Evolutionary conservation across 768 basidiomycete genomes (phyloP), one percentile per base, ranked within the genome.

Genomic region (Boletus vinaceobasis): DNA sequence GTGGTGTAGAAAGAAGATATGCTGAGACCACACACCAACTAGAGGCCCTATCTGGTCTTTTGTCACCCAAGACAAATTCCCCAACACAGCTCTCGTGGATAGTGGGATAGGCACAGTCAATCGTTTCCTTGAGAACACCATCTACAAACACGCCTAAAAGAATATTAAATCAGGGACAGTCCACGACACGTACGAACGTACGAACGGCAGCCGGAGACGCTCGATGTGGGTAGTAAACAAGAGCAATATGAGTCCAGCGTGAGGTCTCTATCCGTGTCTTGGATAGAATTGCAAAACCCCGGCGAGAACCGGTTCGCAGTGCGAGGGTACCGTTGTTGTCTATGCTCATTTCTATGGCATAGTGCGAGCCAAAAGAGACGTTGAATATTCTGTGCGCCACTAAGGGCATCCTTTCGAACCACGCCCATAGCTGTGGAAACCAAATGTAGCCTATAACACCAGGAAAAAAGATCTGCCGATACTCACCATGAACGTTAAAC

Each of bases 401-500:
- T 27, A 62, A 61, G 3, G 80, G 74, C 52, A 77, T 69, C 46
- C 69, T 67, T 53, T 80, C 79, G 19, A 82, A 65, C 68, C 77
- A 77, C 7, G 76, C 61, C 82, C 82, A 83, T 23, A 75, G 56
- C 81, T 82, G 51, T 14, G 31, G 14, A 36, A 39, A 7, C 15
- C 1, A 29, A 14, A 33, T 55, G 29, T 35, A 48, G 36, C 38
- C 17, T 27, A 26, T 5, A 32, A 35, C 4, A 1, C 15, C 14
- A n/a, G n/a, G 3, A 5, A 3, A 43, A 19, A 8, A 27, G 6
- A 43, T 3, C 0, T 17, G 6, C 44, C 5, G 43, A 48, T 35
- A 53, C 63, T 35, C 55, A 85, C 89, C 84, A 90, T 83, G 67
- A 86, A 85, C 2, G 88, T 87, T 62, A 90, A 82, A 0, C 90